Evolutionary conservation across 2,329 filamentous ascomycete genomes (phyloP).

Genomic region (Akanthomyces muscarius): DNA sequence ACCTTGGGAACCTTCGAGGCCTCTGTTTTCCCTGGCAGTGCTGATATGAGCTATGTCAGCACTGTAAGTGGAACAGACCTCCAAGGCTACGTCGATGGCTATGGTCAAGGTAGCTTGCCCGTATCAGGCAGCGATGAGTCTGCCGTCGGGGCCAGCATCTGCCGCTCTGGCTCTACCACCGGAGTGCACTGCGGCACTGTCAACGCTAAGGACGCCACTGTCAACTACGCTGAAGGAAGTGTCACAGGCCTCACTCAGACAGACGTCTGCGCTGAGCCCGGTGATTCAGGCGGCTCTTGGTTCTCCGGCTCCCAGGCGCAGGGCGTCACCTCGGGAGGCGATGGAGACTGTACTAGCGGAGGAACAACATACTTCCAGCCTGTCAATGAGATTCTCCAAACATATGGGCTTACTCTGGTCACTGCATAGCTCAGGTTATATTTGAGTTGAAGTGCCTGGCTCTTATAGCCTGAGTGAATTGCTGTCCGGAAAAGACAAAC

Average conservation of each 20-base stretch:
- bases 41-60: conserved; percentile 36
- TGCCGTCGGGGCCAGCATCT: conserved; percentile 34
- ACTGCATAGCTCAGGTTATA: conserved; percentile 17
- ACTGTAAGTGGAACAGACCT: conserved; percentile 32
- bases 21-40: conserved; percentile 37
- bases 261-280: conserved; percentile 38
- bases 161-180: conserved; percentile 39
- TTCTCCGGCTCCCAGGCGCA: conserved; percentile 39
- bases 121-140: conserved; percentile 37
- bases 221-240: conserved; percentile 35
- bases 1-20: conserved; percentile 34
- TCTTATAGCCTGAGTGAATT: no score
- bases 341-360: conserved; percentile 34
- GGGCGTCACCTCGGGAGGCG: conserved; percentile 40
- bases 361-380: conserved; percentile 40
- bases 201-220: conserved; percentile 31
- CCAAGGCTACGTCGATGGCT: conserved; percentile 32
- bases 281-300: conserved; percentile 38
- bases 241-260: conserved; percentile 39
- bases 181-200: conserved; percentile 37
- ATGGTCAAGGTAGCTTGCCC: conserved; percentile 29
- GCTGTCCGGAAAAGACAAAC: no score
- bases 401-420: conserved; percentile 32
- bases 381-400: conserved; percentile 37
- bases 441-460: no score